Percentiles rank a stretch among this genome's conserved stretches.
These are phyloP conservation scores for Candida glucosophila DNA, from an alignment of 1,139 yeast genomes.

Conservation along the genomic window DNA sequence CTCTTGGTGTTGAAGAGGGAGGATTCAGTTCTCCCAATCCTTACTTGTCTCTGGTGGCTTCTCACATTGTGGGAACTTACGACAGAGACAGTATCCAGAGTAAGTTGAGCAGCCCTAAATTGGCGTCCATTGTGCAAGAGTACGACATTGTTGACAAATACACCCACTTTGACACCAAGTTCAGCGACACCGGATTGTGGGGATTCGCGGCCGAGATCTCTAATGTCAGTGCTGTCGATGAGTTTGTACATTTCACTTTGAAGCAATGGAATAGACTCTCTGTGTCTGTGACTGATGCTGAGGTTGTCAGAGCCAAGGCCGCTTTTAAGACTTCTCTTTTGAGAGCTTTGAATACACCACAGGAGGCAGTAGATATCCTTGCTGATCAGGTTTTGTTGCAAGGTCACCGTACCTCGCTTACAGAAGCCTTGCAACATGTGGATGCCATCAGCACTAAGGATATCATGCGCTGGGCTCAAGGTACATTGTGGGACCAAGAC, in stretches of 20 bases:
- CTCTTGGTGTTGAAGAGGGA: constrained; percentile 71
- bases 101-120: constrained; percentile 74
- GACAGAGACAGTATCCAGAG: constrained; percentile 45
- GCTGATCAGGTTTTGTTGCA: constrained; percentile 52
- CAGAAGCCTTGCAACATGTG: constrained; percentile 52
- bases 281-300: constrained; percentile 64
- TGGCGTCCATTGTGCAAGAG: constrained; percentile 66
- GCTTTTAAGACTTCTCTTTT: constrained; percentile 56
- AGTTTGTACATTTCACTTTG: constrained; percentile 67
- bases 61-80: constrained; percentile 60
- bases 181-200: constrained; percentile 76
- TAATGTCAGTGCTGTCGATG: constrained; percentile 55
- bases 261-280: constrained; percentile 85
- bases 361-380: constrained; percentile 46
- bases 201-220: constrained; percentile 65
- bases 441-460: constrained; percentile 55
- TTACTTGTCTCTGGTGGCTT: constrained; percentile 65
- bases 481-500: constrained; percentile 75
- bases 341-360: constrained; percentile 35
- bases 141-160: constrained; percentile 65
- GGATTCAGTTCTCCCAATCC: constrained; percentile 52
- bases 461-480: constrained; percentile 66
- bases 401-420: constrained; percentile 54
- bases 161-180: constrained; percentile 63
- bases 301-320: constrained; percentile 71